Evolutionary conservation across 129 eudicot genomes (phyloP).

Genomic region (Chrysanthemum seticuspe): DNA sequence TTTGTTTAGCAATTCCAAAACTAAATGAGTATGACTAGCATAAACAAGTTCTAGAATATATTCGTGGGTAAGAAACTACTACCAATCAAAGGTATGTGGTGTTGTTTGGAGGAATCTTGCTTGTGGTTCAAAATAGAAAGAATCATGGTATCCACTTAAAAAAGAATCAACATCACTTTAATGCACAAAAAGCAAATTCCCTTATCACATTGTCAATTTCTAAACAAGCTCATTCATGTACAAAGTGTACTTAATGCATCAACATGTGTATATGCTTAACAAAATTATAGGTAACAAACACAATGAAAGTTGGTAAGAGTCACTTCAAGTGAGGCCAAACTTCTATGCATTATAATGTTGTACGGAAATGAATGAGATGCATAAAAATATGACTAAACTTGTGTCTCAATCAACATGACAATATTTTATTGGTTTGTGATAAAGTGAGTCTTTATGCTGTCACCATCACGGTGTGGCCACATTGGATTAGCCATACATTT

Average conservation of each 20-base stretch:
- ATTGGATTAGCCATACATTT: no score
- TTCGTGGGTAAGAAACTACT: slow-evolving; percentile 12
- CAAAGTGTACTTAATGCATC: slow-evolving; percentile 13
- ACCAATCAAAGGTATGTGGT: slow-evolving; percentile 6
- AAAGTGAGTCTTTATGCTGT: no score
- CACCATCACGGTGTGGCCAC: no score
- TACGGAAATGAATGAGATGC: no score
- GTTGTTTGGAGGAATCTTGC: slow-evolving; percentile 15
- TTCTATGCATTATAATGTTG: not conserved
- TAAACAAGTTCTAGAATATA: not conserved
- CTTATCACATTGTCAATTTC: slow-evolving; percentile 10
- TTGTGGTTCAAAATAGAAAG: slow-evolving; percentile 28
- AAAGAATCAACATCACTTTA: slow-evolving; percentile 23
- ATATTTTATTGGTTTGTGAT: no score
- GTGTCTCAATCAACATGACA: no score
- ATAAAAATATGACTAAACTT: no score
- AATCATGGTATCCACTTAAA: slow-evolving; percentile 33
- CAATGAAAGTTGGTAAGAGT: not conserved
- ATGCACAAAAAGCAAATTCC: slow-evolving; percentile 26
- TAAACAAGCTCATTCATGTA: slow-evolving; percentile 5
- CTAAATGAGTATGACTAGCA: not conserved
- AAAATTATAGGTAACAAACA: not conserved
- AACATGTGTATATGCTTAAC: slow-evolving; percentile 10
- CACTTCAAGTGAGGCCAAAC: slow-evolving; percentile 5
- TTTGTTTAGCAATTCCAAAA: not conserved